Evolutionary conservation across 2,329 filamentous ascomycete species (phyloP).

Genomic region (Ilyonectria robusta): DNA sequence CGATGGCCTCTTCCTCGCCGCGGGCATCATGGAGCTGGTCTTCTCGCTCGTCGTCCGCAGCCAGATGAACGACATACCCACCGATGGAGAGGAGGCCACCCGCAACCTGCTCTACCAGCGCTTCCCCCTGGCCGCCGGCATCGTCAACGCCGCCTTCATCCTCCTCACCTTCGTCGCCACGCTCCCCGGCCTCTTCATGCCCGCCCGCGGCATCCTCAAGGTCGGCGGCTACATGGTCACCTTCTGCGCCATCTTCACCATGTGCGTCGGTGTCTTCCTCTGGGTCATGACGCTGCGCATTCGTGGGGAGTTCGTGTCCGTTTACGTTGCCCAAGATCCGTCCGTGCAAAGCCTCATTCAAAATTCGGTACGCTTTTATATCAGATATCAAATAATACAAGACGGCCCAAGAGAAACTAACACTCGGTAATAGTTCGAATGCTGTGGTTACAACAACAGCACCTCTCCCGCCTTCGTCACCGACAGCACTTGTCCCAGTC

Average conservation of each 20-base stretch:
- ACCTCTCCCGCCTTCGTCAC: constrained; percentile 80
- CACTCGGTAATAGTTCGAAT: constrained; percentile 72
- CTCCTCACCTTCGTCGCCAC: constrained; percentile 79
- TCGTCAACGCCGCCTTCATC: constrained; percentile 80
- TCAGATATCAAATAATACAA: not conserved
- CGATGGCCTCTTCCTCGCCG: constrained; percentile 66
- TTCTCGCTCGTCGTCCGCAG: constrained; percentile 69
- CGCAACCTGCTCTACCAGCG: constrained; percentile 66
- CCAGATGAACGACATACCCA: constrained; percentile 58
- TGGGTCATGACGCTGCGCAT: constrained; percentile 83
- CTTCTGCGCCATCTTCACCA: constrained; percentile 73
- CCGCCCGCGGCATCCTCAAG: constrained; percentile 79
- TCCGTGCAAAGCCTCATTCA: constrained; percentile 79
- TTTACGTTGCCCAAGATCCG: constrained; percentile 72
- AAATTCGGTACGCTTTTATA: constrained; percentile 66
- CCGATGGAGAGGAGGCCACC: constrained; percentile 63
- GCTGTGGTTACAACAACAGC: constrained; percentile 85
- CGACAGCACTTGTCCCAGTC: constrained; percentile 77
- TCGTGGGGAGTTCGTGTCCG: constrained; percentile 70
- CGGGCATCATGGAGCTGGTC: constrained; percentile 68
- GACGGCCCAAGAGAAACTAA: not conserved
- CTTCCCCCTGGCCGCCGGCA: constrained; percentile 74
- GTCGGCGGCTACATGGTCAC: constrained; percentile 75
- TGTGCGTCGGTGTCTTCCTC: constrained; percentile 75
- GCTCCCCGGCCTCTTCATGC: constrained; percentile 79